Evolutionary conservation across 106 monocot genomes (phyloP), one percentile per base, ranked within the genome.

Genomic region (Gastrodia elata): DNA sequence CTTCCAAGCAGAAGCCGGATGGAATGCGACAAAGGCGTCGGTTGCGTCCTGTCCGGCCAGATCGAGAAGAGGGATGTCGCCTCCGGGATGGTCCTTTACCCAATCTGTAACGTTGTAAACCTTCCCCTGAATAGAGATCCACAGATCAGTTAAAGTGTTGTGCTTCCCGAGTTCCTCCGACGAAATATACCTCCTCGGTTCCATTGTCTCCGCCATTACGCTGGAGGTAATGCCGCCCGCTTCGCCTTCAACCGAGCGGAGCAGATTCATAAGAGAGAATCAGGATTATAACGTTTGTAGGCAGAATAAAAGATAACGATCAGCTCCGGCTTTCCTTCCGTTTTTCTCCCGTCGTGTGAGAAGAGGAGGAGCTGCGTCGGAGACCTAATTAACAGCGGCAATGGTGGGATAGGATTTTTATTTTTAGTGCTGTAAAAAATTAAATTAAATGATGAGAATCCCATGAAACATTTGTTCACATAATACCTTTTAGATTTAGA

Each of bases 21-120:
- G 90, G 83, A 76, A 89, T 44, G 89, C 89, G 65, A 85, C 70
- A 81, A 85, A 89, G 20, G 89, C 82, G 67, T 89, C 89, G 68
- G 89, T 89, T 76, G 70, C 85, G 59, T 89, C 89, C 73, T 89
- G 83, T 8, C 89, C 89, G 76, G 89, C 85, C 68, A 89, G 83
- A 65, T 40, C 73, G 71, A 76, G 83, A 61, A 89, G 83, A 15
- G 89, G 89, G 36, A 85, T 52, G 0, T 80, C 83, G 13, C 89
- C 89, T 39, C 89, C 89, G 76, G 89, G 89, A 39, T 89, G 89
- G 68, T 64, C 4, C 0, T 64, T 44, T 22, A 68, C 35, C 89
- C 85, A 89, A 27, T 34, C 61, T 32, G 89, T 85, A 65, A 89
- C 89, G 81, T 89, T 79, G 71, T 89, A 89, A 8, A 89, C 85